Evolutionary conservation across 2,329 filamentous ascomycete genomes (phyloP).

Genomic region (Diplocarpon mali): DNA sequence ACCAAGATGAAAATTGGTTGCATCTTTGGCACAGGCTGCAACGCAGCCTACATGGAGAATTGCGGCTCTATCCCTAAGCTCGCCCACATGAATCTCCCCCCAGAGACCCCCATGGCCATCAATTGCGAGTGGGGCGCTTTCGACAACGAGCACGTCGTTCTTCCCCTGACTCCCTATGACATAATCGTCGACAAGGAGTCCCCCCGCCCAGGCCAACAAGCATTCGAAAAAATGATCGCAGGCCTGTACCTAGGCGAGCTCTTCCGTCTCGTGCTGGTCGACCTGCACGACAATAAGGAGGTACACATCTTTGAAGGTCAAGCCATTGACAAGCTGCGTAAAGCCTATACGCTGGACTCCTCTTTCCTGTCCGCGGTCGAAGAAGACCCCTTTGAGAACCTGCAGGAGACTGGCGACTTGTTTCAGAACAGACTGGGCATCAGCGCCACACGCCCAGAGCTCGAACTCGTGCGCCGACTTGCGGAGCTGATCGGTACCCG

Average conservation of each 20-base stretch:
- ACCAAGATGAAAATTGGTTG: slow-evolving; percentile 86
- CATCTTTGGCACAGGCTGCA: slow-evolving; percentile 97
- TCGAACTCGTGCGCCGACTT: slow-evolving; percentile 79
- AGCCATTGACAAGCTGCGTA: slow-evolving; percentile 68
- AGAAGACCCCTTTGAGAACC: slow-evolving; percentile 91
- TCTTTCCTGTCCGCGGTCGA: slow-evolving; percentile 91
- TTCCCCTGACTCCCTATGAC: slow-evolving; percentile 79
- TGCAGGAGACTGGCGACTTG: slow-evolving; percentile 76
- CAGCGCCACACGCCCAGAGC: slow-evolving; percentile 60
- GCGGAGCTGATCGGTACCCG: slow-evolving; percentile 93
- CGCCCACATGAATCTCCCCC: slow-evolving; percentile 76
- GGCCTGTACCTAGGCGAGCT: slow-evolving; percentile 91
- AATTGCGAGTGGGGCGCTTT: slow-evolving; percentile 98
- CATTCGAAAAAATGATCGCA: slow-evolving; percentile 97
- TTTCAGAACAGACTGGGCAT: slow-evolving; percentile 70
- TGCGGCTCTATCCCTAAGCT: slow-evolving; percentile 88
- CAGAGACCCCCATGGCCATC: slow-evolving; percentile 81
- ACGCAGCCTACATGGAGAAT: slow-evolving; percentile 96
- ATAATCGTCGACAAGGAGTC: slow-evolving; percentile 81
- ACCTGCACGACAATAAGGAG: slow-evolving; percentile 69
- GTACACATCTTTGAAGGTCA: slow-evolving; percentile 73
- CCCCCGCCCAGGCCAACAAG: slow-evolving; percentile 84
- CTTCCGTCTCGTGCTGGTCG: slow-evolving; percentile 77
- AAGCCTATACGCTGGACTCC: slow-evolving; percentile 81
- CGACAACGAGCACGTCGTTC: slow-evolving; percentile 82